A percentile compares a stretch with the other conserved stretches of the same genome.
These are phyloP conservation scores for Globisporangium nagaii DNA, from an alignment of 352 stramenopile species.

Conservation along the genomic window DNA sequence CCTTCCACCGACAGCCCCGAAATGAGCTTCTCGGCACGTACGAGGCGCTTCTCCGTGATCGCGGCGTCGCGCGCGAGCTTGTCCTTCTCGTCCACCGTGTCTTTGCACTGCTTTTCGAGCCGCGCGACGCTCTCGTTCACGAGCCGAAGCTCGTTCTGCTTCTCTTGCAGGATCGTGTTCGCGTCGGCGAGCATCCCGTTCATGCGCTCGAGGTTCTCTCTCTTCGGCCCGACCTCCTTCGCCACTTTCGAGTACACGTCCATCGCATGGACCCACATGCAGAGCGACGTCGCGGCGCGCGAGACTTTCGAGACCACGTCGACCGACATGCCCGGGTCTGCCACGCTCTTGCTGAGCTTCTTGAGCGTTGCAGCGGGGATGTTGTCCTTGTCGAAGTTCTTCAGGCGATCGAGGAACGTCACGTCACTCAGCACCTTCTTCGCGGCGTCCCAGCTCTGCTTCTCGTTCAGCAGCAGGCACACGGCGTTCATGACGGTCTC, in stretches of 20 bases:
- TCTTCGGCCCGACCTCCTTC: slow-evolving; percentile 93
- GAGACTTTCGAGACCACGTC: slow-evolving; percentile 92
- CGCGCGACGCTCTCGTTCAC: slow-evolving; percentile 90
- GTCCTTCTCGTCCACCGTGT: slow-evolving; percentile 90
- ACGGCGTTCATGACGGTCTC: slow-evolving; percentile 94
- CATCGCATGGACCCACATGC: slow-evolving; percentile 94
- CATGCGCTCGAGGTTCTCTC: slow-evolving; percentile 88
- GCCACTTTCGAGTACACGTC: slow-evolving; percentile 93
- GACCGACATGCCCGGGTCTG: slow-evolving; percentile 82
- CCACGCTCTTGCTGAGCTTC: slow-evolving; percentile 84
- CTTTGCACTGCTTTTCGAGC: slow-evolving; percentile 88
- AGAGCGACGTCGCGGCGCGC: slow-evolving; percentile 87
- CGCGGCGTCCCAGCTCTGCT: slow-evolving; percentile 89
- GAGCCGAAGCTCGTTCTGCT: slow-evolving; percentile 81
- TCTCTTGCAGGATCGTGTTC: slow-evolving; percentile 81
- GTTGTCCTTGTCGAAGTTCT: slow-evolving; percentile 94
- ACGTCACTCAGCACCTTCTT: slow-evolving; percentile 90
- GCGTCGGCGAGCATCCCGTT: slow-evolving; percentile 88
- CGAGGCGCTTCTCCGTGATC: slow-evolving; percentile 86
- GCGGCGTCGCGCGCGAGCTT: slow-evolving; percentile 80
- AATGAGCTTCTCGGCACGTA: slow-evolving; percentile 90
- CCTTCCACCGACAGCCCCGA: slow-evolving; percentile 87
- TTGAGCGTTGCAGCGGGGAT: slow-evolving; percentile 85
- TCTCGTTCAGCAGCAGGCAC: slow-evolving; percentile 90
- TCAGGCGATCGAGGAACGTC: slow-evolving; percentile 88